Evolutionary conservation across 495 filamentous ascomycete species (phyloP).

Genomic region (Podospora bellae-mahoneyi): DNA sequence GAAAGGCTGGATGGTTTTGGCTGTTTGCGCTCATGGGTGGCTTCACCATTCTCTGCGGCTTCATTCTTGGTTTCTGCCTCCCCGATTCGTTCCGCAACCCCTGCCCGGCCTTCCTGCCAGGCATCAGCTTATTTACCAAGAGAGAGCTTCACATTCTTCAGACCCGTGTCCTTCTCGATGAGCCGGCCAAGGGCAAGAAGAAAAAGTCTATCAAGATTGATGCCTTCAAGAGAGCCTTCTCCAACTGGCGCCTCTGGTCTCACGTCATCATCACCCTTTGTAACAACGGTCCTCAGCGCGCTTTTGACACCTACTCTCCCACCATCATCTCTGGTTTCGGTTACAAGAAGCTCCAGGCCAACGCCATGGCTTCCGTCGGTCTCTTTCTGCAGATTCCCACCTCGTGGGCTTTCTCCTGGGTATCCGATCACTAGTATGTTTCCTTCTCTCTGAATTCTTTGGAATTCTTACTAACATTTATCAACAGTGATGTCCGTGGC

Average conservation of each 20-base stretch:
- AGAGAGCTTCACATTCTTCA: slow-evolving; percentile 41
- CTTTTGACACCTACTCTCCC: slow-evolving; percentile 48
- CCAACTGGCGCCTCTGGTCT: slow-evolving; percentile 41
- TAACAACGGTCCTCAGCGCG: slow-evolving; percentile 34
- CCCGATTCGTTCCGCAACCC: slow-evolving; percentile 51
- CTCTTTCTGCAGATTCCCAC: slow-evolving; percentile 40
- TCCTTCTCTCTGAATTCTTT: background rate
- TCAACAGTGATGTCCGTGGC: slow-evolving; percentile 30
- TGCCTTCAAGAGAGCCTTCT: slow-evolving; percentile 29
- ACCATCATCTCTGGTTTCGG: slow-evolving; percentile 44
- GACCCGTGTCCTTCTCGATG: slow-evolving; percentile 38
- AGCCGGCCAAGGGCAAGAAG: slow-evolving; percentile 38
- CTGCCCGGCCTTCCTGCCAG: slow-evolving; percentile 43
- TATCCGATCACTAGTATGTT: slow-evolving; percentile 41
- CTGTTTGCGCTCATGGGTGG: slow-evolving; percentile 54
- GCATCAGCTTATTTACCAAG: slow-evolving; percentile 33
- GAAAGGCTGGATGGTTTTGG: slow-evolving; percentile 59
- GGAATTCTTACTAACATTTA: background rate
- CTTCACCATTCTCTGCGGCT: slow-evolving; percentile 51
- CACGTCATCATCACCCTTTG: slow-evolving; percentile 45
- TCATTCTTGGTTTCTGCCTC: slow-evolving; percentile 49
- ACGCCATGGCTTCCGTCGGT: slow-evolving; percentile 51
- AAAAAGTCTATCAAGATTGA: slow-evolving; percentile 29
- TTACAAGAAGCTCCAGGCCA: slow-evolving; percentile 45
- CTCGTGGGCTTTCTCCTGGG: slow-evolving; percentile 45